A percentile compares a stretch with the other conserved stretches of the same genome.
These are phyloP conservation scores for Artomyces pyxidatus DNA, from an alignment of 768 basidiomycete species.

Conservation along the genomic window DNA sequence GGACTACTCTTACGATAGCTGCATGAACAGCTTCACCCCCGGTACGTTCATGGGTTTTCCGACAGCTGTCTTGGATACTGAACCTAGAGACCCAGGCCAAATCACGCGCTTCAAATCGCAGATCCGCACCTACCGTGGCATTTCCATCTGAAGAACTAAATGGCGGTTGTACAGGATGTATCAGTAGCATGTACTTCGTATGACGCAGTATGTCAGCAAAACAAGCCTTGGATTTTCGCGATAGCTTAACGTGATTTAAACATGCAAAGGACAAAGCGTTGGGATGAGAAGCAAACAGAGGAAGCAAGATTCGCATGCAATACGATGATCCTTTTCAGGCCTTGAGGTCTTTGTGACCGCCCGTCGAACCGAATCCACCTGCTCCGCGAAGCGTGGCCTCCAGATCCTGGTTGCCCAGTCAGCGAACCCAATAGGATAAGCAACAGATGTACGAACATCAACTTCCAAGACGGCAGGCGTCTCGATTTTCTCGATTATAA, in stretches of 20 bases:
- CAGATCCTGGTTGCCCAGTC: constrained; percentile 47
- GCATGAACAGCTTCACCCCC: constrained; percentile 41
- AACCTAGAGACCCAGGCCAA: constrained; percentile 14
- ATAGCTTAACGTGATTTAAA: too few relatives aligned
- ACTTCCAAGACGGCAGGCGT: constrained; percentile 86
- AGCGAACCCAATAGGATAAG: neutral
- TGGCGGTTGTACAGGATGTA: neutral
- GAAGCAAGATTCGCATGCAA: too few relatives aligned
- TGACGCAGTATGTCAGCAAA: too few relatives aligned
- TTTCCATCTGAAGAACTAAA: constrained; percentile 17
- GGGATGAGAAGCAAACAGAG: too few relatives aligned
- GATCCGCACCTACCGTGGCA: constrained; percentile 36
- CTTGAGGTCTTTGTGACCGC: constrained; percentile 63
- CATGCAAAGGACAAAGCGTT: too few relatives aligned
- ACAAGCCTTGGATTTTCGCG: too few relatives aligned
- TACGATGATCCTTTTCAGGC: too few relatives aligned
- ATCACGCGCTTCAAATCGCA: constrained; percentile 31
- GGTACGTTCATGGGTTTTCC: constrained; percentile 20
- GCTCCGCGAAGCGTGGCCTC: constrained; percentile 79
- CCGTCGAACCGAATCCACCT: constrained; percentile 93
- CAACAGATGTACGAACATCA: constrained; percentile 40
- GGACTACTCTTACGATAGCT: constrained; percentile 32
- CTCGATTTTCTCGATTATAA: constrained; percentile 86
- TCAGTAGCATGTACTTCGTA: neutral
- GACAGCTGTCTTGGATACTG: neutral